phyloP scores from a whole-genome alignment of 1,284 basidiomycete species.

The Xerocomus minutiporus region DNA sequence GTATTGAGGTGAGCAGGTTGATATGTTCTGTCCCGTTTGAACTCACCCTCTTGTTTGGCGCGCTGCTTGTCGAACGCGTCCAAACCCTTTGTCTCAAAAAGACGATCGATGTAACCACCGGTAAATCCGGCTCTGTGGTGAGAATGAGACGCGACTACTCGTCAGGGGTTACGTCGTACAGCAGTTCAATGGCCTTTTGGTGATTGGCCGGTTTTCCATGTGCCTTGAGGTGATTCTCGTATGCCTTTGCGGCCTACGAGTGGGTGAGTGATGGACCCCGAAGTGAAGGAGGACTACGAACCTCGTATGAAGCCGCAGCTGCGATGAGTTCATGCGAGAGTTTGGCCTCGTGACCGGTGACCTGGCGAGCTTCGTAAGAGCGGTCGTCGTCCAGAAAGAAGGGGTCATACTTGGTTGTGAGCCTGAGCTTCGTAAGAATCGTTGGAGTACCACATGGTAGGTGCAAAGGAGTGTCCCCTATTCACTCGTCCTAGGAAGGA shows the following conservation, averaged over 20 bases:
- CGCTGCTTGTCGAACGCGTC: constrained; percentile 16
- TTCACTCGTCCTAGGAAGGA: neutral
- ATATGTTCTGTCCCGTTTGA: too few relatives aligned
- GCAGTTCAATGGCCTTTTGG: constrained; percentile 20
- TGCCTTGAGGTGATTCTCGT: constrained; percentile 20
- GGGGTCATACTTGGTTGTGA: constrained; percentile 9
- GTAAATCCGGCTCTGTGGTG: constrained; percentile 22
- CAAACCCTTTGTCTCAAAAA: constrained; percentile 26
- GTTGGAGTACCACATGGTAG: neutral
- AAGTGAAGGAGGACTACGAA: neutral
- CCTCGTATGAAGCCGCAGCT: constrained; percentile 29
- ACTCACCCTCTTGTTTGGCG: constrained; percentile 22
- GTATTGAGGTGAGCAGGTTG: neutral
- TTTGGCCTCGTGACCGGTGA: constrained; percentile 20
- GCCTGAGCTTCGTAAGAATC: constrained; percentile 26
- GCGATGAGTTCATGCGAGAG: constrained; percentile 28
- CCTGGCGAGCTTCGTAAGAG: constrained; percentile 11
- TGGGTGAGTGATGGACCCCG: neutral
- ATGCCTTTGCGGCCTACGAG: constrained; percentile 29
- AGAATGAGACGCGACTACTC: neutral
- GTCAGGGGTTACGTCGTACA: constrained; percentile 16
- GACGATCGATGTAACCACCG: constrained; percentile 25
- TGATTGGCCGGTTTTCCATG: constrained; percentile 24
- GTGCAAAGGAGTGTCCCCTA: neutral
- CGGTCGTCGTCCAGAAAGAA: neutral